Evolutionary conservation across 495 filamentous ascomycete species (phyloP), one percentile per base, ranked within the genome.

Genomic region (Aspergillus taichungensis): DNA sequence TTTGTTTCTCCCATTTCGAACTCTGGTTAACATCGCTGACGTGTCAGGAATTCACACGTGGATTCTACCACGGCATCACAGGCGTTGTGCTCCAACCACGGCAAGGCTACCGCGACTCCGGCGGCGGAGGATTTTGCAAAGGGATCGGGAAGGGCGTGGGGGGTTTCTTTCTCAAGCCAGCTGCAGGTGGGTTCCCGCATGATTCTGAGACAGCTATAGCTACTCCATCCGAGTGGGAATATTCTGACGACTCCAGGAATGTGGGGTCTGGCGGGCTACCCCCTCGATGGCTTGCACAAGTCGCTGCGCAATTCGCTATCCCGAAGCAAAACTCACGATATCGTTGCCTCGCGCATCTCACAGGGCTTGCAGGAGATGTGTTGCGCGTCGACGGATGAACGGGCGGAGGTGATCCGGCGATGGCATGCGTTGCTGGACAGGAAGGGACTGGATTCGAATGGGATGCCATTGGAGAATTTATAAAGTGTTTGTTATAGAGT

Each of bases 81-180:
- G 85, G 85, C 0, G 59, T 91, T 2, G 71, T 85, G 9, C 87
- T 79, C 0, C 85, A 88, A 40, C 85, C 85, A 1, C 42, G 76
- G 6, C 63, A 73, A 28, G 85, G 84, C 28, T 78, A 77, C 6
- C 75, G 81, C 53, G 82, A 86, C 51, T 79, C 83, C 47, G 84
- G 85, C 10, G 66, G 71, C 6, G 71, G 66, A 9, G 85, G 85
- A n/a, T 69, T 88, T 6, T 30, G 87, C 9, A 91, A 88, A 54
- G 85, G 85, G 0, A 64, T 88, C 33, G 84, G 80, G 1, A 88
- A 86, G 56, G 85, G 82, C 2, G 74, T 88, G 33, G 85, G 83
- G 12, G 85, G 85, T 0, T 47, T 85, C 8, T 56, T 85, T 12
- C 53, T 88, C 2, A 91, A 91, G 52, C 82, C 83, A 1, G 68